Conservation (phyloP, 345 rosid species). For the Corchorus capsularis region DNA sequence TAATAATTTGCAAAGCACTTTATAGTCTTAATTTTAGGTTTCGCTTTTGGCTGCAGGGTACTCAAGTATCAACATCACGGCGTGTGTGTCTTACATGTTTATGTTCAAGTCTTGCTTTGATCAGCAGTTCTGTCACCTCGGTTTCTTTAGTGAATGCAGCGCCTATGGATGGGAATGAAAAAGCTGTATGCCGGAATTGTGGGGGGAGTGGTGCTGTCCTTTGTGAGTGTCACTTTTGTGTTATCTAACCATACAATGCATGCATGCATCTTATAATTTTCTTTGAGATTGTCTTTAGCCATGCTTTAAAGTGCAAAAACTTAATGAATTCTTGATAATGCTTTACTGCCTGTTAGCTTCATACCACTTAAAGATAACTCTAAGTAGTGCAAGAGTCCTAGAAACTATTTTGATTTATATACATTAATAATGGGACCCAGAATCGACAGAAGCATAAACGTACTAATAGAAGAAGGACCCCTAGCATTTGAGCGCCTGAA, state of each 20-base stretch:
- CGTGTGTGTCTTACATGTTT: conserved; percentile 71
- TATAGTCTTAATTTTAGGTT: background rate
- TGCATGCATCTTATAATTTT: background rate
- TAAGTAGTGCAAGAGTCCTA: background rate
- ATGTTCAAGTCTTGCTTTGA: conserved; percentile 62
- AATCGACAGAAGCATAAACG: too few species aligned
- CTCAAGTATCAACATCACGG: conserved; percentile 49
- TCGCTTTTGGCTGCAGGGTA: conserved; percentile 37
- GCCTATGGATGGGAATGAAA: conserved; percentile 61
- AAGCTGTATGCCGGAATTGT: conserved; percentile 77
- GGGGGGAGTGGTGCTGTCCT: conserved; percentile 80
- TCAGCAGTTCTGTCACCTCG: conserved; percentile 42
- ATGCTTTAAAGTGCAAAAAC: background rate
- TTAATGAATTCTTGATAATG: background rate
- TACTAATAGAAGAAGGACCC: too few species aligned
- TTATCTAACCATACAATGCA: background rate
- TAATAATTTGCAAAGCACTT: background rate
- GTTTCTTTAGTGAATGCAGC: conserved; percentile 45
- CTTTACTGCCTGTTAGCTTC: background rate
- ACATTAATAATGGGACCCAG: too few species aligned
- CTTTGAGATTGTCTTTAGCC: background rate
- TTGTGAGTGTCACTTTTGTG: conserved; percentile 49
- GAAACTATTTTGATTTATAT: background rate
- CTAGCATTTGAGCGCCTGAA: too few species aligned
- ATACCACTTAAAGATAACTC: background rate